A percentile compares a stretch with the other conserved stretches of the same genome.
Evolutionary conservation across 225 moss, liverwort and hornwort genomes (phyloP).

Genomic region (Lunularia cruciata): DNA sequence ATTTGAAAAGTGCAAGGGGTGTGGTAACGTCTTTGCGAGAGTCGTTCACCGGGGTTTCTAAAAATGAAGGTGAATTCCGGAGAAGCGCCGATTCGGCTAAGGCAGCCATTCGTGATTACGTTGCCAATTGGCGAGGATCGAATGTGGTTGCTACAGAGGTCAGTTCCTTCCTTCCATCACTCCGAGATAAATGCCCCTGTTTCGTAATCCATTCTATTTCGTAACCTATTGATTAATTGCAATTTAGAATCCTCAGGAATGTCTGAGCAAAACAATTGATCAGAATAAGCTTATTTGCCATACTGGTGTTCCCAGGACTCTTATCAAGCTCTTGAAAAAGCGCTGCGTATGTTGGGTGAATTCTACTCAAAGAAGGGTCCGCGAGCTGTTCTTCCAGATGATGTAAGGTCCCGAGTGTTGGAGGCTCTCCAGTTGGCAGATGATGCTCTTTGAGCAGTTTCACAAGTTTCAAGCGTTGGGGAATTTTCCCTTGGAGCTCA

Average conservation of each 20-base stretch:
- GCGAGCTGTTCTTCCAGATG: slow-evolving; percentile 73
- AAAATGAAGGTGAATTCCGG: slow-evolving; percentile 67
- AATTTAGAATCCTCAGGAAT: too few species aligned
- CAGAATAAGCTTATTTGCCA: slow-evolving; percentile 1
- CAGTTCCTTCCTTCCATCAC: neutral
- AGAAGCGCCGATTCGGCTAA: slow-evolving; percentile 95
- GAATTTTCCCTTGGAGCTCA: too few species aligned
- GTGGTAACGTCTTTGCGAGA: slow-evolving; percentile 79
- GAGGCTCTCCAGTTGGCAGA: slow-evolving; percentile 77
- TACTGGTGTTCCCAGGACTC: slow-evolving; percentile 61
- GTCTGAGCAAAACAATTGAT: too few species aligned
- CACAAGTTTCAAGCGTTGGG: too few species aligned
- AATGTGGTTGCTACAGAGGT: slow-evolving; percentile 74
- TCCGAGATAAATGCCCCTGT: too few species aligned
- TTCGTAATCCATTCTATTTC: too few species aligned
- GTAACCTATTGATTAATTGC: too few species aligned
- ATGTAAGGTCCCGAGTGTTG: slow-evolving; percentile 67
- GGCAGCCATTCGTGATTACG: slow-evolving; percentile 79
- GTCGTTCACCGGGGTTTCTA: slow-evolving; percentile 65
- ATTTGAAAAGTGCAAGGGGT: slow-evolving; percentile 79
- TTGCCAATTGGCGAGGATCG: slow-evolving; percentile 79
- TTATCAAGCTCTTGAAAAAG: slow-evolving; percentile 77
- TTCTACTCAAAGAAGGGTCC: slow-evolving; percentile 88
- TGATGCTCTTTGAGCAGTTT: slow-evolving; percentile 60
- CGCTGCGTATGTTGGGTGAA: slow-evolving; percentile 73